These are phyloP conservation scores for Serendipita indica DNA, from an alignment of 768 basidiomycete species.

Conservation along the genomic window DNA sequence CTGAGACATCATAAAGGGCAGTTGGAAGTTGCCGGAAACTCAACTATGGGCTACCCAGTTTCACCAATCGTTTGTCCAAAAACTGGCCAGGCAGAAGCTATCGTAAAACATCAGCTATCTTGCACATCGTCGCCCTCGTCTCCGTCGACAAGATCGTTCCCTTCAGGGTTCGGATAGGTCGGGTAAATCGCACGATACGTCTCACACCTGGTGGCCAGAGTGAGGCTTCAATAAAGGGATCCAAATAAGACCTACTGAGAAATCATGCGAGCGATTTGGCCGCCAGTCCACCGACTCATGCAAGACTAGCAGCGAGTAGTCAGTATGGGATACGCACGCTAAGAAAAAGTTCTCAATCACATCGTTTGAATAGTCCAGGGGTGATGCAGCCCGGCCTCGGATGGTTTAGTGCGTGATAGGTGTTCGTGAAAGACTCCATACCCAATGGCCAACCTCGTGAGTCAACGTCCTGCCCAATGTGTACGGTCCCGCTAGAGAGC, in stretches of 20 bases:
- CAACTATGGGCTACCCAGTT: too few relatives aligned
- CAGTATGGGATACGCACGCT: background rate
- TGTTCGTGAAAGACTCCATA: background rate
- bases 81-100: too few relatives aligned
- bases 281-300: background rate
- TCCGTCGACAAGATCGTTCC: too few relatives aligned
- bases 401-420: too few relatives aligned
- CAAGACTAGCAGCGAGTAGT: background rate
- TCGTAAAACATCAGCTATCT: too few relatives aligned
- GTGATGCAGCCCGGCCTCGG: background rate
- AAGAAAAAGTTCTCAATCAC: background rate
- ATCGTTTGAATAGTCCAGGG: background rate
- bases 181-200: background rate
- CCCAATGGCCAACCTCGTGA: background rate
- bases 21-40: too few relatives aligned
- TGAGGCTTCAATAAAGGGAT: background rate
- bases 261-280: background rate
- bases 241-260: background rate
- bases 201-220: background rate
- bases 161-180: background rate
- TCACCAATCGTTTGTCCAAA: too few relatives aligned
- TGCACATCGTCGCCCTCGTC: too few relatives aligned
- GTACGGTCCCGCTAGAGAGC: background rate
- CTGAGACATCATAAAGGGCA: too few relatives aligned
- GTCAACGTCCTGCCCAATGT: background rate